Base-by-base conservation (phyloP, 768 basidiomycete species). In the Cantharellus anzutake region DNA sequence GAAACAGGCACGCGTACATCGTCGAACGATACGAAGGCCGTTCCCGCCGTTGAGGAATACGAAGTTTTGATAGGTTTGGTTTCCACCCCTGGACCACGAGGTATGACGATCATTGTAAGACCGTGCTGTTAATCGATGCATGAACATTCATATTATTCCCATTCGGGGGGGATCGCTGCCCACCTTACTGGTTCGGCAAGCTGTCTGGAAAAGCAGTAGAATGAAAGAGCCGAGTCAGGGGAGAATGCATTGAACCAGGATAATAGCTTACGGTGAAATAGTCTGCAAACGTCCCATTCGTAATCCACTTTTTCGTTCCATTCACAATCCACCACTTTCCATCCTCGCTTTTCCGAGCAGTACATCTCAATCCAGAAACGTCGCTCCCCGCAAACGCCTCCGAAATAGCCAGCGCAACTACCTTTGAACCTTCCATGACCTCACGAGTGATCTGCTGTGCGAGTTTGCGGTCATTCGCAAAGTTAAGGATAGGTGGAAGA, bases 261-360 rank as follows among this genome's bases (percentile, higher is more conserved):
- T 66, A 4, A 61, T 50, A 41, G 65, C 3, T 64, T 5, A 60
- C 65, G 60, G 65, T 66, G 60, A 68, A 69, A 64, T 64, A 73
- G 71, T 92, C 86, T 4, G 82, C 79, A 67, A 87, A 86, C 29
- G 77, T 80, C 60, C 90, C 85, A 65, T 92, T 92, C 51, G 88
- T 89, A 62, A 91, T 90, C 88, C 87, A 92, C 87, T 94, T 94
- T 71, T 97, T 97, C 3, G 90, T 91, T 16, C 94, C 94, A 48
- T 83, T 88, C 63, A 97, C 82, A 7, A 90, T 76, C 84, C 86
- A 94, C 48, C 82, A 73, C 64, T 86, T 80, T 0, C 90, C 92
- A 65, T 94, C 90, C 16, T 69, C 70, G 20, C 63, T 67, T 60
- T 80, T 80, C 60, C 80, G 78, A 0, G 93, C 93, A 0, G 82